These are phyloP conservation scores for Pulveroboletus sp. DNA, from an alignment of 1,284 basidiomycete genomes.

Conservation along the genomic window DNA sequence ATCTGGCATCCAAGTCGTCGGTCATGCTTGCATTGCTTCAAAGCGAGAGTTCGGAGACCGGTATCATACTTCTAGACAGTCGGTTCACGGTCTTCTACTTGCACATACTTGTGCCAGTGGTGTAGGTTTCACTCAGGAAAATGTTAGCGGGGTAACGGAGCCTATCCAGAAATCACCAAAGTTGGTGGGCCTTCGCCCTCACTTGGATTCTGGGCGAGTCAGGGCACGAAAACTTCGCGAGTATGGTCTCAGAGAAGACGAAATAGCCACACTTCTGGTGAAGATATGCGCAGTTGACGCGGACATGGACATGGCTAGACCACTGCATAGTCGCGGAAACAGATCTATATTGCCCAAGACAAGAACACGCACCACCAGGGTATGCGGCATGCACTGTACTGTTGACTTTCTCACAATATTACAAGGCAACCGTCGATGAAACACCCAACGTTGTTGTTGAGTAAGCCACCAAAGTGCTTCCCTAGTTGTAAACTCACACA, in stretches of 20 bases:
- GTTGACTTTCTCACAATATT: background rate
- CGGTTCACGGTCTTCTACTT: conserved; percentile 29
- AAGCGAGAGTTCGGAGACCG: conserved; percentile 31
- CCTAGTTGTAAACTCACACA: background rate
- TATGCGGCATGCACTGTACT: background rate
- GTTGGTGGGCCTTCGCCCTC: background rate
- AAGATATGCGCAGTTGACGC: background rate
- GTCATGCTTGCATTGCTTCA: conserved; percentile 34
- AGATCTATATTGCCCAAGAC: background rate
- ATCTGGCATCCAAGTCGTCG: conserved; percentile 21
- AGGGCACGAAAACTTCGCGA: background rate
- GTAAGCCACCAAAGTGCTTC: background rate
- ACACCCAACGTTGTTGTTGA: background rate
- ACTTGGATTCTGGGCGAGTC: background rate
- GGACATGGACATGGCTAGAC: background rate
- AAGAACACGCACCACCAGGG: background rate
- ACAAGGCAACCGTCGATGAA: background rate
- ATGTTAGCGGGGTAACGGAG: background rate
- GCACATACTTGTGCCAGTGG: conserved; percentile 25
- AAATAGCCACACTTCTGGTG: background rate
- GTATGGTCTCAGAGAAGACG: background rate
- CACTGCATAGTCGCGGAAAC: background rate
- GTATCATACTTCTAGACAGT: conserved; percentile 25
- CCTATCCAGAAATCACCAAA: no score
- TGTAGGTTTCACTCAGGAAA: conserved; percentile 15